These are phyloP conservation scores for Cunninghamia lanceolata DNA, from an alignment of 75 land plant species.

Conservation along the genomic window DNA sequence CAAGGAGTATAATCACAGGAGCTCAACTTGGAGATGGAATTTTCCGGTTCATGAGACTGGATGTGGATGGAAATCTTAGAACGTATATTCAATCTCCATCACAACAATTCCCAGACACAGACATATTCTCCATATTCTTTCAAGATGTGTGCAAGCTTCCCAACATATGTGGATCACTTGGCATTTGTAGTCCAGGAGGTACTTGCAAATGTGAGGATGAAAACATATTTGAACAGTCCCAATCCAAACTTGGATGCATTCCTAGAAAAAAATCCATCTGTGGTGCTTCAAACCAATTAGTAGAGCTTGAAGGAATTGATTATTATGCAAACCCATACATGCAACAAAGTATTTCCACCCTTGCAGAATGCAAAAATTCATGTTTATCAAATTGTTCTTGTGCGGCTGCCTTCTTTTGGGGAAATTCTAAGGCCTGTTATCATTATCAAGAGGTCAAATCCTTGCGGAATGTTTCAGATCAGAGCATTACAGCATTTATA, in stretches of 20 bases:
- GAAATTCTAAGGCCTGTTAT: constrained; percentile 43
- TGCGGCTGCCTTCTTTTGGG: constrained; percentile 51
- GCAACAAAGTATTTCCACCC: constrained; percentile 3
- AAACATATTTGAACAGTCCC: neutral
- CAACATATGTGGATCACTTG: constrained; percentile 10
- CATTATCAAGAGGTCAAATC: constrained; percentile 45
- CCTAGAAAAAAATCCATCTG: constrained; percentile 4
- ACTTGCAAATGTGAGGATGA: constrained; percentile 11
- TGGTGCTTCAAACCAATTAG: neutral
- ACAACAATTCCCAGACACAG: neutral
- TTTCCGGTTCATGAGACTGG: constrained; percentile 12
- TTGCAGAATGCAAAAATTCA: constrained; percentile 26
- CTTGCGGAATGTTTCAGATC: constrained; percentile 18
- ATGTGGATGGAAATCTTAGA: constrained; percentile 17
- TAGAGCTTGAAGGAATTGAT: constrained; percentile 9
- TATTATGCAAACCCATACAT: constrained; percentile 18
- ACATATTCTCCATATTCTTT: constrained; percentile 11
- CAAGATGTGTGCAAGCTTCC: constrained; percentile 13
- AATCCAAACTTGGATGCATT: constrained; percentile 7
- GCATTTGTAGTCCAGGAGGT: constrained; percentile 16
- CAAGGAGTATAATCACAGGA: neutral
- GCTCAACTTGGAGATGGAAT: neutral
- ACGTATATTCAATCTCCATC: constrained; percentile 6
- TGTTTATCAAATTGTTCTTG: constrained; percentile 67
- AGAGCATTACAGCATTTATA: constrained; percentile 6